Base-by-base conservation (phyloP, 371 early-diverging fungal genomes). In the Choanephora cucurbitarum region DNA sequence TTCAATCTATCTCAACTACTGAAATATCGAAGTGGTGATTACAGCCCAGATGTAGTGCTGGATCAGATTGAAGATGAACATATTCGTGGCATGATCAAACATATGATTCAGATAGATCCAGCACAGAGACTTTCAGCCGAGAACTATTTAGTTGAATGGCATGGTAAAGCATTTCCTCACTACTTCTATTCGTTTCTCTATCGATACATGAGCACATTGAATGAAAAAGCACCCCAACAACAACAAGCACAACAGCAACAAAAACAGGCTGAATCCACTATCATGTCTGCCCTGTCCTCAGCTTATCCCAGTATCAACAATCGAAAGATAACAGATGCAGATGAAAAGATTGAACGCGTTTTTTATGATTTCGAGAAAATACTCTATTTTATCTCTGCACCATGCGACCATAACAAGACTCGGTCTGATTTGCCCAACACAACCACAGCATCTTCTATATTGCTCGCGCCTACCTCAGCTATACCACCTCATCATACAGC, bases 1-100 rank as follows among this genome's bases (percentile, higher is more conserved):
- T 96, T 96, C 66, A 87, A 91, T 2, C 68, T 96, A 15, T 90
- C 96, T 13, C 96, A 95, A 57, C 72, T 98, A 32, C 81, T 98
- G 67, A 85, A 91, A 49, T 98, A 95, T 64, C 78, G 90, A 52
- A 81, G 75, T 34, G 89, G 88, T 1, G 91, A 88, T 49, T 91
- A 90, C 57, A 85, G 83, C 44, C 92, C 92, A 0, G 62, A 69
- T 10, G 57, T 69, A 1, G 80, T 84, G 24, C 64, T 95, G 33
- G 86, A 88, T 5, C 89, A 86, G 60, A 94, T 97, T 21, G 91
- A 90, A n/a, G 91, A 93, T 60, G 66, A 65, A 11, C 74, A 88
- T 49, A 89, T 95, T 23, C 80, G 83, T 60, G 80, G 58, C 13
- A 58, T 97, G 71, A 80, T 97, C 7, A 73, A 66, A 43, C 85